Conservation (phyloP, 2,329 filamentous ascomycete genomes). For the Ophidiomyces ophidiicola region DNA sequence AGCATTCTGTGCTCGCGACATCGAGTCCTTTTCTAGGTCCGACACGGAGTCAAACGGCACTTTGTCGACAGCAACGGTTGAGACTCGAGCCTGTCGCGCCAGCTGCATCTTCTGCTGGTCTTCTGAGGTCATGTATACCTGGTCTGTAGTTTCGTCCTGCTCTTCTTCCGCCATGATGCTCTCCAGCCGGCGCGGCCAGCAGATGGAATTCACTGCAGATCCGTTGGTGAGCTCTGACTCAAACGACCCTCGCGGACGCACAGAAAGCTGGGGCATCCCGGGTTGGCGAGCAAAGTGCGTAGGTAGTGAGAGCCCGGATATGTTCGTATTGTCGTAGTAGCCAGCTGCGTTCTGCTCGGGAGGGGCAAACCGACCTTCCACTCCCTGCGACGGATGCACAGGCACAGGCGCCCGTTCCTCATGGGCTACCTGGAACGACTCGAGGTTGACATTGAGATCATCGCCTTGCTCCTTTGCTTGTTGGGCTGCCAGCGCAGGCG, state of each 20-base stretch:
- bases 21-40: slow-evolving; percentile 6
- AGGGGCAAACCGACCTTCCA: slow-evolving; percentile 69
- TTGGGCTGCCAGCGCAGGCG: slow-evolving; percentile 72
- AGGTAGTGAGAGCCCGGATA: slow-evolving; percentile 50
- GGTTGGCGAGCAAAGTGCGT: slow-evolving; percentile 37
- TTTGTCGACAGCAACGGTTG: not conserved
- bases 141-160: not conserved
- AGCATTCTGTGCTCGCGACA: slow-evolving; percentile 4
- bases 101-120: slow-evolving; percentile 62
- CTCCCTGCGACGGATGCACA: slow-evolving; percentile 58
- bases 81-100: slow-evolving; percentile 38
- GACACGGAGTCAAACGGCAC: slow-evolving; percentile 6
- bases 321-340: slow-evolving; percentile 57
- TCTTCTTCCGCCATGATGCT: slow-evolving; percentile 66
- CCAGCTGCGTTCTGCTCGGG: slow-evolving; percentile 56
- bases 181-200: slow-evolving; percentile 56
- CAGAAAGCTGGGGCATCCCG: slow-evolving; percentile 36
- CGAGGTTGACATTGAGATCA: slow-evolving; percentile 77
- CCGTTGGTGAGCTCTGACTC: slow-evolving; percentile 52
- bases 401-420: slow-evolving; percentile 40
- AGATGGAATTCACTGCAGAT: slow-evolving; percentile 49
- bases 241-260: slow-evolving; percentile 50
- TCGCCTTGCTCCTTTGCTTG: slow-evolving; percentile 67
- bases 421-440: slow-evolving; percentile 54
- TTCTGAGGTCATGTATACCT: slow-evolving; percentile 56